Conservation (phyloP, 139 green algal species). For the Marvania coccoides region DNA sequence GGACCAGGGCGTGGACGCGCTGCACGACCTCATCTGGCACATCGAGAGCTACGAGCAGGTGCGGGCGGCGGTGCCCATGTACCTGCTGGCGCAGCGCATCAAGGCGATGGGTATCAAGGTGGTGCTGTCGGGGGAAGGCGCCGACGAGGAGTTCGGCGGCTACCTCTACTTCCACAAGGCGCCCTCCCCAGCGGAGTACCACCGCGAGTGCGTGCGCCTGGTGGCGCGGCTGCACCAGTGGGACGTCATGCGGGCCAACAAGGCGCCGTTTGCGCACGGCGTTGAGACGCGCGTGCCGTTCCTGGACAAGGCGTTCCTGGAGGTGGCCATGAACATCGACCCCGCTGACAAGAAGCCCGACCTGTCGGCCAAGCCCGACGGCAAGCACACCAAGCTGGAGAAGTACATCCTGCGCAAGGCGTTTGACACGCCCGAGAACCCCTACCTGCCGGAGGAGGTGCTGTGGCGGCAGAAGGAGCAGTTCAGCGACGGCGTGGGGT, state of each 20-base stretch:
- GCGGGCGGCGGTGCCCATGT: conserved; percentile 93
- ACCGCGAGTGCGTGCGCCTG: conserved; percentile 83
- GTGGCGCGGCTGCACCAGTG: conserved; percentile 82
- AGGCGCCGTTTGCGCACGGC: conserved; percentile 89
- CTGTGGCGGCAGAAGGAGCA: conserved; percentile 99
- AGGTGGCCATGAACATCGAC: conserved; percentile 79
- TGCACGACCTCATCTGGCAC: conserved; percentile 92
- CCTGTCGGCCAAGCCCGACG: conserved; percentile 56
- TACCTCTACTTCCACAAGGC: conserved; percentile 99
- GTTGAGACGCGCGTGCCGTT: conserved; percentile 94
- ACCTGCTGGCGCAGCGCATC: conserved; percentile 92
- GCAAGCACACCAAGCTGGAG: conserved; percentile 72
- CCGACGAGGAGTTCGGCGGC: conserved; percentile 92
- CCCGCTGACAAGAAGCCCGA: conserved; percentile 81
- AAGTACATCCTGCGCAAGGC: conserved; percentile 97
- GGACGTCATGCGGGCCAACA: conserved; percentile 95
- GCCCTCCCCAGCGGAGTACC: conserved; percentile 76
- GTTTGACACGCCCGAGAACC: conserved; percentile 83
- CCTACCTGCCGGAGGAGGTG: conserved; percentile 82
- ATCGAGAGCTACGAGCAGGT: conserved; percentile 89
- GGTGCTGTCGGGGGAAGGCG: conserved; percentile 92
- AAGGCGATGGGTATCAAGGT: conserved; percentile 93
- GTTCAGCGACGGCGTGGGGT: conserved; percentile 93
- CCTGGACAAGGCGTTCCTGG: conserved; percentile 86
- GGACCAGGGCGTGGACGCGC: conserved; percentile 88